A percentile compares a stretch with the other conserved stretches of the same genome.
phyloP scores from a whole-genome alignment of 2,329 filamentous ascomycete species.

The Lasiodiplodia hormozganensis region DNA sequence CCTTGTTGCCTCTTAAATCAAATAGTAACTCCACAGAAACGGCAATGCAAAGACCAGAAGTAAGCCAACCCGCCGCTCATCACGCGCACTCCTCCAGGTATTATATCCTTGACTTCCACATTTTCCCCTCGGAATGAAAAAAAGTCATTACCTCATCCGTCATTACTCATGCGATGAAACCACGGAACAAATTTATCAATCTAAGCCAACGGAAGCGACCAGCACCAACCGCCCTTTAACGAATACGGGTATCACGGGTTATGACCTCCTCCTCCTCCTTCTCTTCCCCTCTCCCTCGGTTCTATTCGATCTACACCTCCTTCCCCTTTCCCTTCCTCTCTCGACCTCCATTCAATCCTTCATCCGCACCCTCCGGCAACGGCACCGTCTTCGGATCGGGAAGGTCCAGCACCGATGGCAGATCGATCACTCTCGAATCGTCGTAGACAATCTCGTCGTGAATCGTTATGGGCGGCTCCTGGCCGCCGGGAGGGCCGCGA shows the following conservation, averaged over 20 bases:
- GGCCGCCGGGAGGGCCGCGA: neutral
- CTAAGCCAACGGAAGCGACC: slow-evolving; percentile 13
- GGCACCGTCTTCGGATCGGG: slow-evolving; percentile 40
- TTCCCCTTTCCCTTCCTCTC: slow-evolving; percentile 4
- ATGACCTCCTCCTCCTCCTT: neutral
- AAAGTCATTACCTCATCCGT: neutral
- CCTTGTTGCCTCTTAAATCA: neutral
- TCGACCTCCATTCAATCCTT: neutral
- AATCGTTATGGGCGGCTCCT: slow-evolving; percentile 41
- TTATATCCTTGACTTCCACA: neutral
- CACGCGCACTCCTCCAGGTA: neutral
- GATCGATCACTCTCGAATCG: slow-evolving; percentile 39
- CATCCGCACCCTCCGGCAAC: slow-evolving; percentile 29
- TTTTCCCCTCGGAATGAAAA: too few species aligned
- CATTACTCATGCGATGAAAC: neutral
- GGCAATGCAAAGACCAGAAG: neutral
- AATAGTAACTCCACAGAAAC: neutral
- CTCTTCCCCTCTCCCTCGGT: neutral
- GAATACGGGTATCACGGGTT: slow-evolving; percentile 4
- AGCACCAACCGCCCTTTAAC: neutral
- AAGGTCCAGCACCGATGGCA: slow-evolving; percentile 46
- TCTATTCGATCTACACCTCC: neutral
- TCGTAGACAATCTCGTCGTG: slow-evolving; percentile 33
- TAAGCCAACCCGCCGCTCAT: neutral
- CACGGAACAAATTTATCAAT: neutral